Evolutionary conservation across 306 rosid genomes (phyloP), one percentile per base, ranked within the genome.

Genomic region (Quercus berberidifolia): DNA sequence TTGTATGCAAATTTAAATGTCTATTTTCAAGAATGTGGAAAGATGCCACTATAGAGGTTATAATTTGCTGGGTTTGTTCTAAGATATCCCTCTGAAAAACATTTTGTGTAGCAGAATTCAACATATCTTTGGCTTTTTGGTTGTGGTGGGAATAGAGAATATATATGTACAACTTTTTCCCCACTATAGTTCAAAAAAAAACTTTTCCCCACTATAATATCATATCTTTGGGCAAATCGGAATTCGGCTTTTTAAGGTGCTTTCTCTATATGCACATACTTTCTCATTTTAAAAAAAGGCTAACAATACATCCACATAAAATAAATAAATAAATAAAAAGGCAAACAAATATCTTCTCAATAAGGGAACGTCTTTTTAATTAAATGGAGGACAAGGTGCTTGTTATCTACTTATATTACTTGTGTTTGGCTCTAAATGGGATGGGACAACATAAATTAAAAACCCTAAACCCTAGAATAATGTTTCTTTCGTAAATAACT

Each of bases 221-320:
- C 19, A 75, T 90, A 89, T 92, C 92, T 86, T 82, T 81, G 65
- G 46, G 60, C 88, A 84, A 88, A 89, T 89, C 75, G 85, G 92
- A 89, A 88, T 90, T 88, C 89, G 62, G 58, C 92, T 85, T 89
- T 93, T 93, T 78, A 26, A 77, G 83, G 90, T 85, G 89, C 89
- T 49, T 72, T 72, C 77, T 63, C 72, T 86, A 75, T 85, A 82
- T 76, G 85, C 86, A 84, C 82, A 74, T 78, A 79, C 83, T 77
- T 80, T 80, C 56, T 79, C 75, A 41, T 41, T 7, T 41, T 41
- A 41, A 41, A 41, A 33, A 41, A 41, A 41, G 46, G 46, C 46
- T 41, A 41, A 41, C 12, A 41, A 41, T 41, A 41, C 12, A 41
- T 41, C 12, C 46, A 41, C 46, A 41, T 41, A 41, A 41, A 41